These are phyloP conservation scores for Pythium sp. DNA, from an alignment of 352 stramenopile genomes.

Conservation along the genomic window DNA sequence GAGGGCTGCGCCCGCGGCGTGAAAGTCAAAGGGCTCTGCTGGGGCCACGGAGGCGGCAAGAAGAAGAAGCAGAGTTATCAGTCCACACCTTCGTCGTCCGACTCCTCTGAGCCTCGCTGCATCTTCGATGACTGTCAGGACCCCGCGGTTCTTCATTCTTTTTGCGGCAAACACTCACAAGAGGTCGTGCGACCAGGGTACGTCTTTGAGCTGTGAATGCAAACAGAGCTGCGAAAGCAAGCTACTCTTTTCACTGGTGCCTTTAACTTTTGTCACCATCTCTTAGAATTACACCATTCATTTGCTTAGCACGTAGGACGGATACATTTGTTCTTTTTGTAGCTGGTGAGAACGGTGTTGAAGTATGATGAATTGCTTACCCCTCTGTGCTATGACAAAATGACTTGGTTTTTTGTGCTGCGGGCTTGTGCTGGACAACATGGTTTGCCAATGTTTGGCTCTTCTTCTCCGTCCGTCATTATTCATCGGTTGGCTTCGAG, in stretches of 20 bases:
- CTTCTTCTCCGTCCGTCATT: too few species aligned
- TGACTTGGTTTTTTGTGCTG: too few species aligned
- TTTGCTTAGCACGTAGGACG: too few species aligned
- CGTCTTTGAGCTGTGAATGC: conserved; percentile 6
- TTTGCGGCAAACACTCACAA: neutral
- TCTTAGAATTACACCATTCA: too few species aligned
- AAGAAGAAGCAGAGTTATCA: neutral
- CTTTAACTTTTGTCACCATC: neutral
- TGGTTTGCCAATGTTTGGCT: too few species aligned
- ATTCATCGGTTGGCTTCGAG: too few species aligned
- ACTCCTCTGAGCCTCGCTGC: neutral
- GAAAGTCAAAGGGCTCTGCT: conserved; percentile 29
- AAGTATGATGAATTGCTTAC: too few species aligned
- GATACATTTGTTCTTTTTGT: too few species aligned
- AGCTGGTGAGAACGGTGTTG: too few species aligned
- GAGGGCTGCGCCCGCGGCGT: conserved; percentile 22
- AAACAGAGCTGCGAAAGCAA: neutral
- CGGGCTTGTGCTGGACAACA: too few species aligned
- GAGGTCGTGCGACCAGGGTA: neutral
- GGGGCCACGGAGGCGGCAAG: conserved; percentile 5
- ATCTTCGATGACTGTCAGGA: conserved; percentile 5
- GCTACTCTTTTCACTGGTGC: too few species aligned
- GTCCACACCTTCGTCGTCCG: neutral
- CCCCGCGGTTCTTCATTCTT: neutral
- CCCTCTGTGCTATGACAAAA: too few species aligned